Percentiles rank a stretch among this genome's conserved stretches.
Evolutionary conservation across 495 filamentous ascomycete species (phyloP).

Genomic region (Aspergillus asperescens): DNA sequence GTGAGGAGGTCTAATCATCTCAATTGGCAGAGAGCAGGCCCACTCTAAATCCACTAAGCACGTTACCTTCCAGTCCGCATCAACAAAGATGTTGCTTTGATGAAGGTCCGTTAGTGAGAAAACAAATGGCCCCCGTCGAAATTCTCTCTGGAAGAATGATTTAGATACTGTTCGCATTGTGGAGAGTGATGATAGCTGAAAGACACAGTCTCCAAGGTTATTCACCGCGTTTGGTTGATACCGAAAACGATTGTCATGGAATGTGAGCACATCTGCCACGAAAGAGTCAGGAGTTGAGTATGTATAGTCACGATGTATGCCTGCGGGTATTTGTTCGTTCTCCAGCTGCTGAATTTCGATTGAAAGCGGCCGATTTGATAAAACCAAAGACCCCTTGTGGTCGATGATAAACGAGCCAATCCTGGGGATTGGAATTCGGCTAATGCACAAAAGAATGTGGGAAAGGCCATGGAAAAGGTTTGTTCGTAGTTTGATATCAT

Average conservation of each 20-base stretch:
- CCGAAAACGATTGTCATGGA: constrained; percentile 26
- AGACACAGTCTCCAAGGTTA: constrained; percentile 19
- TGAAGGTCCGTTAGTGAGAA: constrained; percentile 28
- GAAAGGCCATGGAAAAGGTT: constrained; percentile 29
- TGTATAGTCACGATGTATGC: constrained; percentile 21
- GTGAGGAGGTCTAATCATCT: constrained; percentile 25
- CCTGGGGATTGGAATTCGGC: constrained; percentile 13
- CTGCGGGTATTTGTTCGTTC: constrained; percentile 24
- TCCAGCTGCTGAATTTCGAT: constrained; percentile 24
- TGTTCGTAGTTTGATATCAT: constrained; percentile 8
- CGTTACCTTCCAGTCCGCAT: constrained; percentile 30
- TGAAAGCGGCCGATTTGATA: constrained; percentile 27
- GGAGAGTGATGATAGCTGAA: constrained; percentile 19
- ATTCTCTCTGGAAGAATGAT: constrained; percentile 20
- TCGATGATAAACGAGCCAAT: constrained; percentile 23
- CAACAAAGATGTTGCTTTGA: constrained; percentile 35
- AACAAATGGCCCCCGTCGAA: constrained; percentile 25
- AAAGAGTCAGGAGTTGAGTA: constrained; percentile 28
- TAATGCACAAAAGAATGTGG: constrained; percentile 22
- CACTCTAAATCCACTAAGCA: constrained; percentile 31
- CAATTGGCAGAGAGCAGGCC: constrained; percentile 28
- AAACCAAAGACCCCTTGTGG: constrained; percentile 19
- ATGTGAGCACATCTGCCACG: constrained; percentile 21
- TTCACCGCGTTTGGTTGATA: constrained; percentile 26
- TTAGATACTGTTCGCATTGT: constrained; percentile 23